Evolutionary conservation across 2,329 filamentous ascomycete species (phyloP).

Genomic region (Cladosporium sp.): DNA sequence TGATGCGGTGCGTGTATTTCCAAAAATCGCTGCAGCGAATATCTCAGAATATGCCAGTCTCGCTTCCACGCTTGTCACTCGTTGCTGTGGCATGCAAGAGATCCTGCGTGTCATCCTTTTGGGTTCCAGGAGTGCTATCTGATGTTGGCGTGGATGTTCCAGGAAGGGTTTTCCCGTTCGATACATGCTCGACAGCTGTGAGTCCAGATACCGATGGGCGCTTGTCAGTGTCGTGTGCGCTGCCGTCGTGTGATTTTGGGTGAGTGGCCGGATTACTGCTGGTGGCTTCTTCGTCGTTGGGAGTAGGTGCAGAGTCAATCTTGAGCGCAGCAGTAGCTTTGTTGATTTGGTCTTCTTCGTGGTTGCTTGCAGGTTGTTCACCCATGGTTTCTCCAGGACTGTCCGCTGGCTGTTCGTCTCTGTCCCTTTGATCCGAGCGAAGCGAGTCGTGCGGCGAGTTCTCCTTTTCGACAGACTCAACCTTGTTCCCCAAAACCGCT

Average conservation of each 20-base stretch:
- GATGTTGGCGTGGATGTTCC: not conserved
- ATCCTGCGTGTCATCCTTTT: not conserved
- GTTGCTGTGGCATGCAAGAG: conserved; percentile 14
- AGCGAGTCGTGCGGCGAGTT: conserved; percentile 5
- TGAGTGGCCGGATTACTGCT: not conserved
- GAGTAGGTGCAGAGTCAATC: not conserved
- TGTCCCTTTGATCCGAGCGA: not conserved
- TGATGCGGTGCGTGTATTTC: not conserved
- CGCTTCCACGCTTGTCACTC: conserved; percentile 1
- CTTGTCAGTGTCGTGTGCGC: not conserved
- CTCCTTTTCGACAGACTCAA: too few species aligned
- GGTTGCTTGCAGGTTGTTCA: not conserved
- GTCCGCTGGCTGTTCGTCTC: not conserved
- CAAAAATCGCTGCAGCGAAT: not conserved
- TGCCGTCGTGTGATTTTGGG: not conserved
- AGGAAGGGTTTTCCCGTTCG: not conserved
- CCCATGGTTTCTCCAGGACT: not conserved
- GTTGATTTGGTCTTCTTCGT: not conserved
- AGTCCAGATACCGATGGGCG: not conserved
- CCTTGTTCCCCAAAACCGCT: conserved; percentile 1
- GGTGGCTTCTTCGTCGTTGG: not conserved
- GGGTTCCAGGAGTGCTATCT: not conserved
- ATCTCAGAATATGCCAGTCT: not conserved
- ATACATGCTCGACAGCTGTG: conserved; percentile 2
- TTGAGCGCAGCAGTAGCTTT: not conserved